These are phyloP conservation scores for Ophiobolus disseminans DNA, from an alignment of 2,329 filamentous ascomycete genomes.

Conservation along the genomic window DNA sequence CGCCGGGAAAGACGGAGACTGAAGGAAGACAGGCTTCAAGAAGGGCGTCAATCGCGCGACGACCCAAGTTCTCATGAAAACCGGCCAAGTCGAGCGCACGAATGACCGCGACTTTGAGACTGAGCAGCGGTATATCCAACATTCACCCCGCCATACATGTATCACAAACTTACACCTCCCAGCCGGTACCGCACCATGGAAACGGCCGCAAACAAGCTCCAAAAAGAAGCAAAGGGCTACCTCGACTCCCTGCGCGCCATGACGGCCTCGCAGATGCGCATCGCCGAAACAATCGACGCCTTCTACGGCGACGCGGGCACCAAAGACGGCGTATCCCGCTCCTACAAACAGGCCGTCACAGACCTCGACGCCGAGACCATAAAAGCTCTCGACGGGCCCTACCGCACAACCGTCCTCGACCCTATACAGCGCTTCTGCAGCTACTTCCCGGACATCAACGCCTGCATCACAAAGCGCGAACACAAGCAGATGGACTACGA, in stretches of 20 bases:
- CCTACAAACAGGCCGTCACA: slow-evolving; percentile 98
- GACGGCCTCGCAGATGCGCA: slow-evolving; percentile 99
- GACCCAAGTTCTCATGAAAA: slow-evolving; percentile 99
- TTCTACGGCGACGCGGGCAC: slow-evolving; percentile 98
- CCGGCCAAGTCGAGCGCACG: slow-evolving; percentile 95
- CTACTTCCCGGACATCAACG: slow-evolving; percentile 98
- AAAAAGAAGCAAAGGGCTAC: slow-evolving; percentile 98
- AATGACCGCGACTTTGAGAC: slow-evolving; percentile 99
- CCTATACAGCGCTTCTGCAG: slow-evolving; percentile 96
- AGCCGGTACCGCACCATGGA: slow-evolving; percentile 98
- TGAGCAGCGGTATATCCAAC: slow-evolving; percentile 74
- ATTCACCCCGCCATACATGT: slow-evolving; percentile 14
- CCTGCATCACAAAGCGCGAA: slow-evolving; percentile 98
- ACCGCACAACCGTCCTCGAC: slow-evolving; percentile 91
- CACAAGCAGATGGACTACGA: slow-evolving; percentile 99
- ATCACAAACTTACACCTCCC: slow-evolving; percentile 1
- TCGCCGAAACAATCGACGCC: slow-evolving; percentile 98
- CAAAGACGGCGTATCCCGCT: slow-evolving; percentile 91
- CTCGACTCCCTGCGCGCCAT: slow-evolving; percentile 96
- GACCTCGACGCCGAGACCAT: slow-evolving; percentile 98
- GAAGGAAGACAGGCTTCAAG: slow-evolving; percentile 71
- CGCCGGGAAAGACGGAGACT: slow-evolving; percentile 23
- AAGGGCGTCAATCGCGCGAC: slow-evolving; percentile 98
- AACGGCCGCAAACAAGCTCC: slow-evolving; percentile 85
- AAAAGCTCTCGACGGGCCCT: slow-evolving; percentile 96